Percentiles rank a stretch among this genome's conserved stretches.
These are phyloP conservation scores for Talaromyces sp. DNA, from an alignment of 2,329 filamentous ascomycete species.

Conservation along the genomic window DNA sequence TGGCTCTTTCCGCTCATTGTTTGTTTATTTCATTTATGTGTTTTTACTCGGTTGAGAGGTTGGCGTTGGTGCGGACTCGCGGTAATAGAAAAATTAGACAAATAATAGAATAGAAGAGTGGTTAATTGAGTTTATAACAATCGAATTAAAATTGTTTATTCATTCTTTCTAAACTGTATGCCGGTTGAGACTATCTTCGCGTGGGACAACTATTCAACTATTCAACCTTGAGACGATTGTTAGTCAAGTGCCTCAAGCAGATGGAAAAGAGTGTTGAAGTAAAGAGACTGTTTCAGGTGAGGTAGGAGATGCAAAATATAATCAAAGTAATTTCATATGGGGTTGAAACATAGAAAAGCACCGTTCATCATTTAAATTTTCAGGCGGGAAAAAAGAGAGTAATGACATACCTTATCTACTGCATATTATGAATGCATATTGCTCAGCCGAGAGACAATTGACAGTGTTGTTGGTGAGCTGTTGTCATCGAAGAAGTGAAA, in stretches of 20 bases:
- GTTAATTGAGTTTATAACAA: too few species aligned
- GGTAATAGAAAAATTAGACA: background rate
- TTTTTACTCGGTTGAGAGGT: background rate
- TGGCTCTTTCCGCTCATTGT: background rate
- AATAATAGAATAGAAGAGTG: background rate
- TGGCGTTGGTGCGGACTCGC: background rate
- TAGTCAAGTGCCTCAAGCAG: background rate
- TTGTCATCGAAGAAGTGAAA: background rate
- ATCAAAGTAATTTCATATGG: slow-evolving; percentile 33
- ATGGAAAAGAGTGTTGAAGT: background rate
- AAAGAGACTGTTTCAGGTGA: background rate
- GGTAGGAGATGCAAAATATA: slow-evolving; percentile 24
- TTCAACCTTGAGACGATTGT: background rate
- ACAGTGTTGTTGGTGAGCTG: background rate
- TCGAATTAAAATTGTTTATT: too few species aligned
- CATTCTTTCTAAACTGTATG: background rate
- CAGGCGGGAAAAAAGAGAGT: background rate
- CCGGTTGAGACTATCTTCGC: background rate
- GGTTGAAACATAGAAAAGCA: slow-evolving; percentile 38
- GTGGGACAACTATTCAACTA: background rate
- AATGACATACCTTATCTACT: background rate
- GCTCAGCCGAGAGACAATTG: background rate
- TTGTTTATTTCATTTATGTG: background rate
- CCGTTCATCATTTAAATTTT: slow-evolving; percentile 27
- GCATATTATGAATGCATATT: background rate